These are phyloP conservation scores for Candida tetrigidarum DNA, from an alignment of 1,139 yeast species.

Conservation along the genomic window DNA sequence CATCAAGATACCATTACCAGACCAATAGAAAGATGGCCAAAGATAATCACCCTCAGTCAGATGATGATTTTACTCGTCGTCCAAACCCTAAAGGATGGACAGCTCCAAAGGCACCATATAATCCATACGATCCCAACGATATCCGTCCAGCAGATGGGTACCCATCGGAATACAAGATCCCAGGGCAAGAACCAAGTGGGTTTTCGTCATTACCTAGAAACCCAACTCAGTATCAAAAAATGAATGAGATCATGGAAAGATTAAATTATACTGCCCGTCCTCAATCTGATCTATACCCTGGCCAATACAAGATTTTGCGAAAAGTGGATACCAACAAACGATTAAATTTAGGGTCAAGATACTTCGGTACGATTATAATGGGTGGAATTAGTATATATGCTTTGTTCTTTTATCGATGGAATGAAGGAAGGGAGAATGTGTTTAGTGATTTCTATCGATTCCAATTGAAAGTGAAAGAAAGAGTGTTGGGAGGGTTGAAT, in stretches of 20 bases:
- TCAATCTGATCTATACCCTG: constrained; percentile 71
- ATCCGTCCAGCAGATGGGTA: constrained; percentile 81
- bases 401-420: constrained; percentile 81
- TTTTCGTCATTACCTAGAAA: constrained; percentile 69
- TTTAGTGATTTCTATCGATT: constrained; percentile 69
- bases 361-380: constrained; percentile 52
- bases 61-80: constrained; percentile 44
- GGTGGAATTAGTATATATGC: constrained; percentile 56
- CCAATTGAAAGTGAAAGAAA: constrained; percentile 59
- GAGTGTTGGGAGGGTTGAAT: constrained; percentile 50
- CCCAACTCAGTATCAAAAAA: constrained; percentile 70
- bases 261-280: constrained; percentile 84
- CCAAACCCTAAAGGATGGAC: constrained; percentile 87
- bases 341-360: constrained; percentile 59
- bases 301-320: constrained; percentile 74
- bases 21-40: neutral
- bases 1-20: neutral
- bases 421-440: constrained; percentile 79
- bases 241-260: constrained; percentile 73
- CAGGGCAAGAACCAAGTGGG: constrained; percentile 55
- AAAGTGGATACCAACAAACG: constrained; percentile 58
- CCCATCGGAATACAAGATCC: constrained; percentile 74
- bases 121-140: constrained; percentile 83
- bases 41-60: constrained; percentile 4
- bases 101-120: constrained; percentile 82